Conservation (phyloP, 768 basidiomycete species). For the Pleurotus platypus region DNA sequence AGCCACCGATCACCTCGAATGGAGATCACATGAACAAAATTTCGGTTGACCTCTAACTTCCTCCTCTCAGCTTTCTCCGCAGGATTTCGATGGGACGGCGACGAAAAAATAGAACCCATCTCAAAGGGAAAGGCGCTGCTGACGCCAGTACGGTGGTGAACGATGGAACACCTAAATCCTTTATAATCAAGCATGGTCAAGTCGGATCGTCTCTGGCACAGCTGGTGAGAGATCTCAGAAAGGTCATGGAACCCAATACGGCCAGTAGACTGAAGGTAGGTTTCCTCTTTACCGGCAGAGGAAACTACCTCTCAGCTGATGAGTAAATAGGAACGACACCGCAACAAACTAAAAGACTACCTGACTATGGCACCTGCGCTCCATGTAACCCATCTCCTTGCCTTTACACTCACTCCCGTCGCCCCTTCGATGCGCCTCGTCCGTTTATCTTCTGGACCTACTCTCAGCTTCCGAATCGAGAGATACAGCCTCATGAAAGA, state of each 20-base stretch:
- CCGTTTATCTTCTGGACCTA: constrained; percentile 86
- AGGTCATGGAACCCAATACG: constrained; percentile 98
- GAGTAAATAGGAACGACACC: constrained; percentile 70
- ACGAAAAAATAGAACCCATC: constrained; percentile 80
- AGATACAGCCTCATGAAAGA: constrained; percentile 91
- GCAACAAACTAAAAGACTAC: constrained; percentile 93
- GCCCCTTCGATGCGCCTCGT: constrained; percentile 86
- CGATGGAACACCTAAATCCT: constrained; percentile 73
- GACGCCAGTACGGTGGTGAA: constrained; percentile 21
- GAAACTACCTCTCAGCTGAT: background rate
- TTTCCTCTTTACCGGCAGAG: constrained; percentile 7
- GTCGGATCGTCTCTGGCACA: constrained; percentile 85
- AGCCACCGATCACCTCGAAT: no score
- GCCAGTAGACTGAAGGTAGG: constrained; percentile 84
- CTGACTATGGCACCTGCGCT: constrained; percentile 88
- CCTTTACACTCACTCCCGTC: constrained; percentile 83
- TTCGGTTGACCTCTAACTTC: background rate
- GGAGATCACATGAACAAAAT: background rate
- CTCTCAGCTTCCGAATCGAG: constrained; percentile 89
- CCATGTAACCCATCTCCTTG: constrained; percentile 88
- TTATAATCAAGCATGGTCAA: constrained; percentile 94
- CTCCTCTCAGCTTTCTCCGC: background rate
- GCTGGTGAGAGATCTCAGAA: constrained; percentile 89
- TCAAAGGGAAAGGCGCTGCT: constrained; percentile 50
- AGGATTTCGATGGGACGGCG: constrained; percentile 54